Conservation (phyloP, 106 monocot species). For the Vanilla planifolia region DNA sequence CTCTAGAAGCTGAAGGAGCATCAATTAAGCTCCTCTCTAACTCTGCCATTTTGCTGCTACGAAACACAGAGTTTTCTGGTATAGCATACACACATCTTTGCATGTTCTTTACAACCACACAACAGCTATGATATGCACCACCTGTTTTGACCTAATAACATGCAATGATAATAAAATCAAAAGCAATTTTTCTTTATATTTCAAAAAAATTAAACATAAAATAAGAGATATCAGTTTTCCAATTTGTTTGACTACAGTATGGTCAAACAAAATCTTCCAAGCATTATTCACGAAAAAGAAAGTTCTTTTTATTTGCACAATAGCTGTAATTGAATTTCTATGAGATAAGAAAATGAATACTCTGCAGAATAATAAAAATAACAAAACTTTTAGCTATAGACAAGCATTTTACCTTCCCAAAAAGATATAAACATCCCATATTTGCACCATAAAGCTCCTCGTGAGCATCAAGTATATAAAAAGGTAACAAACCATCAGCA, state of each 20-base stretch:
- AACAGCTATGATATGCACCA: conserved; percentile 76
- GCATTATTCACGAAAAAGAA: too few species aligned
- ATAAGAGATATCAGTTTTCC: background rate
- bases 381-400: too few species aligned
- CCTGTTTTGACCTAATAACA: conserved; percentile 65
- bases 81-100: conserved; percentile 94
- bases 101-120: conserved; percentile 87
- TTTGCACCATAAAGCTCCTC: conserved; percentile 84
- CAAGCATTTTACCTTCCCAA: conserved; percentile 61
- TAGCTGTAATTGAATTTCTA: too few species aligned
- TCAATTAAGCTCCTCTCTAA: conserved; percentile 33
- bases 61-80: conserved; percentile 62
- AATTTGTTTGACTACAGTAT: too few species aligned
- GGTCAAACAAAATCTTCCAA: too few species aligned
- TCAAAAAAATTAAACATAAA: background rate
- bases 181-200: too few species aligned
- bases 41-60: conserved; percentile 25
- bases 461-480: conserved; percentile 84
- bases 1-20: conserved; percentile 30
- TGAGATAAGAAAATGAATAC: too few species aligned
- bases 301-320: too few species aligned
- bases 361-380: too few species aligned
- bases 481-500: conserved; percentile 63
- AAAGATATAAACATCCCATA: conserved; percentile 61
- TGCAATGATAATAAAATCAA: conserved; percentile 7